Percentiles rank a stretch among this genome's conserved stretches.
Evolutionary conservation across 345 rosid genomes (phyloP).

Genomic region (Fremontodendron californicum): DNA sequence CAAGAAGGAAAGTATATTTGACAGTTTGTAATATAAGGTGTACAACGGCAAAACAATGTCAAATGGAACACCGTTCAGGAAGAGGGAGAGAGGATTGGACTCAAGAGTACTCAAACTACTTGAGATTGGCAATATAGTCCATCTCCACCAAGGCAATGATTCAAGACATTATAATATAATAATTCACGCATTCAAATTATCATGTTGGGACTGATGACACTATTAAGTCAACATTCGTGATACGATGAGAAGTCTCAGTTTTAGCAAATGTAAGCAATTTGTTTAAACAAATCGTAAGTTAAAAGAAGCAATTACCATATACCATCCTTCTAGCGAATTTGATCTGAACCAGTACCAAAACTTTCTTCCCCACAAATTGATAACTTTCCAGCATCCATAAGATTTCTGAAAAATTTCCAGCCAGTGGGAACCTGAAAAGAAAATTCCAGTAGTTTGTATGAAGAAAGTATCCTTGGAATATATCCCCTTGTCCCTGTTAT

Average conservation of each 20-base stretch:
- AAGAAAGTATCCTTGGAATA: constrained; percentile 1
- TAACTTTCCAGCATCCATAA: constrained; percentile 93
- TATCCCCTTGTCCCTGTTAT: neutral
- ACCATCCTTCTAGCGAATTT: constrained; percentile 94
- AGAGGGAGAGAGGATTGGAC: neutral
- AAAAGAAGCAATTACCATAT: constrained; percentile 64
- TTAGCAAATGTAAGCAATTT: neutral
- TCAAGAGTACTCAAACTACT: neutral
- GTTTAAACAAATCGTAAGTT: neutral
- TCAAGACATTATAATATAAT: neutral
- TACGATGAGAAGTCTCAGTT: neutral
- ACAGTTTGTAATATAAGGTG: neutral
- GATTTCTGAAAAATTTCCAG: constrained; percentile 96
- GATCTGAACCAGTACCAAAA: constrained; percentile 98
- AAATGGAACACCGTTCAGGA: neutral
- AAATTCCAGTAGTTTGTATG: constrained; percentile 21
- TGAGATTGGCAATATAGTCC: neutral
- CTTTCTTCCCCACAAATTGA: constrained; percentile 96
- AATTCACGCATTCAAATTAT: neutral
- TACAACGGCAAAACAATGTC: neutral
- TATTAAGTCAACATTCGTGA: neutral
- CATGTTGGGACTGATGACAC: neutral
- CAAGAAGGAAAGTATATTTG: neutral
- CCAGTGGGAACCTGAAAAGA: constrained; percentile 84
- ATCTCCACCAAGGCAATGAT: neutral